A percentile compares a stretch with the other conserved stretches of the same genome.
These are phyloP conservation scores for Fusarium camptoceras DNA, from an alignment of 2,329 filamentous ascomycete genomes.

Conservation along the genomic window DNA sequence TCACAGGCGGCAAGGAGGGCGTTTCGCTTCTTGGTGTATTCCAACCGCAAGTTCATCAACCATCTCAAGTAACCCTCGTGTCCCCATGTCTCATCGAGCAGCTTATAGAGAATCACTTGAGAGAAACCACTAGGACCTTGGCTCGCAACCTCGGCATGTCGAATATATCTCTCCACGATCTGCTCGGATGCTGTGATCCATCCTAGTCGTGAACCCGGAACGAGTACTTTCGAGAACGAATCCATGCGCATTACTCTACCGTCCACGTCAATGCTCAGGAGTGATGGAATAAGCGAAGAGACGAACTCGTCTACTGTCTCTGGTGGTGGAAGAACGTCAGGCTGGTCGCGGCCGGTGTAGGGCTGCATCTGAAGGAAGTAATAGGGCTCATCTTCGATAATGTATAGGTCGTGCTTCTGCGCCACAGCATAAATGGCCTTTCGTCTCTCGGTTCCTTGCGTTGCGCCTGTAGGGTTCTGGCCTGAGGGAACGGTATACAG, in stretches of 20 bases:
- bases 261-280: conserved; percentile 84
- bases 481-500: conserved; percentile 77
- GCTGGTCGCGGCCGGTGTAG: conserved; percentile 68
- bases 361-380: conserved; percentile 92
- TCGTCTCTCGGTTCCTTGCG: conserved; percentile 75
- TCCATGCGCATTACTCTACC: conserved; percentile 91
- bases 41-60: conserved; percentile 82
- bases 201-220: conserved; percentile 83
- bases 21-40: conserved; percentile 85
- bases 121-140: conserved; percentile 89
- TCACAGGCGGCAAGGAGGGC: conserved; percentile 84
- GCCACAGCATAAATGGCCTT: conserved; percentile 80
- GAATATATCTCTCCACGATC: conserved; percentile 83
- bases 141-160: conserved; percentile 84
- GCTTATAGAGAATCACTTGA: conserved; percentile 86
- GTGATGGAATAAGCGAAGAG: conserved; percentile 69
- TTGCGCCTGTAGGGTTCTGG: conserved; percentile 92
- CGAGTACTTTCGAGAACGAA: conserved; percentile 91
- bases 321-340: conserved; percentile 66
- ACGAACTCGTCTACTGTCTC: conserved; percentile 78
- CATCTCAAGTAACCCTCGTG: conserved; percentile 90
- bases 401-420: conserved; percentile 85
- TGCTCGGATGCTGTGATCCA: conserved; percentile 93
- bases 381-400: conserved; percentile 94
- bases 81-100: conserved; percentile 94